Evolutionary conservation across 179 eudicot genomes (phyloP).

Genomic region (Pouteria campechiana): DNA sequence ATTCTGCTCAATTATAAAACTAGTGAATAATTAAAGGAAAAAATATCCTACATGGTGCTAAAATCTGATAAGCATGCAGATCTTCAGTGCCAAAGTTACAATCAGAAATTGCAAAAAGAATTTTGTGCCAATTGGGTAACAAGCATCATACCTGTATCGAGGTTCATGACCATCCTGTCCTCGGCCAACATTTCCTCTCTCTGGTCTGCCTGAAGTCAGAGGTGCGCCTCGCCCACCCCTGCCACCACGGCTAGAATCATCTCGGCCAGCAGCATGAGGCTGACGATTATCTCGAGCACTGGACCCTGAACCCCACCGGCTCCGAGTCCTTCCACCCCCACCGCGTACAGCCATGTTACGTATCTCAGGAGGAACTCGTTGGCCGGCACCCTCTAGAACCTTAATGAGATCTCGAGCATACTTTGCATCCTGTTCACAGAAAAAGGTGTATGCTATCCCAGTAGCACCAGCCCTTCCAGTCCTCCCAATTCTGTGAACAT

Average conservation of each 20-base stretch:
- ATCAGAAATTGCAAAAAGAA: no score
- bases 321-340: slow-evolving; percentile 52
- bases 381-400: slow-evolving; percentile 87
- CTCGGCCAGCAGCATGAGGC: slow-evolving; percentile 61
- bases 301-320: slow-evolving; percentile 59
- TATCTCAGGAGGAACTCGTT: slow-evolving; percentile 67
- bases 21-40: no score
- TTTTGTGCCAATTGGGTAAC: no score
- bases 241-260: slow-evolving; percentile 45
- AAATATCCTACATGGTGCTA: no score
- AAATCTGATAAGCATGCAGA: no score
- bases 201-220: slow-evolving; percentile 6
- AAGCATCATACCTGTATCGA: slow-evolving; percentile 22
- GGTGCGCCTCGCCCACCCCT: slow-evolving; percentile 20
- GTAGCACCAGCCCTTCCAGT: slow-evolving; percentile 99
- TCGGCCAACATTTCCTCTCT: no score
- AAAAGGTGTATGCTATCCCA: slow-evolving; percentile 78
- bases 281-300: slow-evolving; percentile 66
- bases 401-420: slow-evolving; percentile 84
- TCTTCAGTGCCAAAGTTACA: no score
- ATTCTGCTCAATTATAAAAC: no score
- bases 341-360: slow-evolving; percentile 76
- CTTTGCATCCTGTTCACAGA: slow-evolving; percentile 71
- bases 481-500: slow-evolving; percentile 98
- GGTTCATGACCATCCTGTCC: slow-evolving; percentile 5